These are phyloP conservation scores for Citrus reticulata DNA, from an alignment of 345 rosid species.

Conservation along the genomic window DNA sequence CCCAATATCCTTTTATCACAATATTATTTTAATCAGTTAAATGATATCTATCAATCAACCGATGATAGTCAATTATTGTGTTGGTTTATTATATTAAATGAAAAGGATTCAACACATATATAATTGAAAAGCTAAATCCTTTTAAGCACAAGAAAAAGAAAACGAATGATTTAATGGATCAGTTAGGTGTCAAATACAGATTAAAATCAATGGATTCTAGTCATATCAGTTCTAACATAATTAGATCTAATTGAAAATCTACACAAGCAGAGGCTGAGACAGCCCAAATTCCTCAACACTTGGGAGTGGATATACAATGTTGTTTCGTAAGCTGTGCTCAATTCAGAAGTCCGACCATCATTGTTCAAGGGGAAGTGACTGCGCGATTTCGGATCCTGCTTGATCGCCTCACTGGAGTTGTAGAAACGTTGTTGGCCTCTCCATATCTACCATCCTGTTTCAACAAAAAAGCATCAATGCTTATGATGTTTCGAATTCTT, in stretches of 20 bases:
- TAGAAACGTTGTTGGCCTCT: constrained; percentile 13
- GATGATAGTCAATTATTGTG: neutral
- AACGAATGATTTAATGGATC: neutral
- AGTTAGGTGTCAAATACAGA: neutral
- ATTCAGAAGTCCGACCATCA: neutral
- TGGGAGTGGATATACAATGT: neutral
- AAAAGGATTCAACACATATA: neutral
- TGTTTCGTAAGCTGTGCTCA: constrained; percentile 11
- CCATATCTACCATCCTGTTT: constrained; percentile 21
- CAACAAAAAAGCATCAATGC: neutral
- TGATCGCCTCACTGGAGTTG: constrained; percentile 48
- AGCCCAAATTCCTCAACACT: neutral
- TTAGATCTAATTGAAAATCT: neutral
- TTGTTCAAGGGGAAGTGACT: constrained; percentile 26
- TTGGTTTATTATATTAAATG: neutral
- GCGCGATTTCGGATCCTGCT: constrained; percentile 31
- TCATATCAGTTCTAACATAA: neutral
- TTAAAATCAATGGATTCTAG: neutral
- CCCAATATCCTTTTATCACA: neutral
- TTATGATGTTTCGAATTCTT: too few species aligned
- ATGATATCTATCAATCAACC: neutral
- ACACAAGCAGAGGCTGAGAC: neutral
- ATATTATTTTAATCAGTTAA: neutral
- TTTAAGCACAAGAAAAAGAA: neutral
- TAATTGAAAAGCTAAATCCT: neutral